Evolutionary conservation across 305 asterid species (phyloP).

Genomic region (Ilex paraguariensis): DNA sequence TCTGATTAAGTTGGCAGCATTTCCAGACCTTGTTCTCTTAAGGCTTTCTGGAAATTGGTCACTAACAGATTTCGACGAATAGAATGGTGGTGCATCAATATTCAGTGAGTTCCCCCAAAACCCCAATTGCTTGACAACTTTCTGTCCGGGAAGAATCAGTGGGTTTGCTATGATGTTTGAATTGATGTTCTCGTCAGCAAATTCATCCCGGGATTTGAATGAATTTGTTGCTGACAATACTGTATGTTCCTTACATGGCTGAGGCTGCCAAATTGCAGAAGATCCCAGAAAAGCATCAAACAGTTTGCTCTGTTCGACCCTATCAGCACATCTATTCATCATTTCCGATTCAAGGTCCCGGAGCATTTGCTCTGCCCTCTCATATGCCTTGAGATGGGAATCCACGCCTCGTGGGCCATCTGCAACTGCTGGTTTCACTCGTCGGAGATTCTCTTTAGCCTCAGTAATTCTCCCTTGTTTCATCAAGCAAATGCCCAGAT

Average conservation of each 20-base stretch:
- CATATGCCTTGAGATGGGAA: constrained; percentile 94
- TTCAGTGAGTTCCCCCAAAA: constrained; percentile 43
- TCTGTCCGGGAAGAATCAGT: constrained; percentile 18
- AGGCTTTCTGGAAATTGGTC: constrained; percentile 34
- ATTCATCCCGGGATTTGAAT: constrained; percentile 29
- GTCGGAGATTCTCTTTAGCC: constrained; percentile 78
- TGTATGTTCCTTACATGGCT: constrained; percentile 68
- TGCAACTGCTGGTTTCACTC: constrained; percentile 76
- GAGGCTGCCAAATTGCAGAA: constrained; percentile 97
- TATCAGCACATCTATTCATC: constrained; percentile 65
- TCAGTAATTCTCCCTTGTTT: constrained; percentile 81
- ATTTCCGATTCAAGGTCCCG: constrained; percentile 78
- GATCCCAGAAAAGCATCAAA: constrained; percentile 82
- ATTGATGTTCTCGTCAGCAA: constrained; percentile 61
- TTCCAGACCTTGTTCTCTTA: constrained; percentile 66
- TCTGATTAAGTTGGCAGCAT: constrained; percentile 18
- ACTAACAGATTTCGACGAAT: constrained; percentile 26
- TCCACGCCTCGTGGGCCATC: constrained; percentile 92
- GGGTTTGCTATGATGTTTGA: constrained; percentile 20
- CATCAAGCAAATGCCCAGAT: constrained; percentile 87
- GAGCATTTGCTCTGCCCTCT: constrained; percentile 92
- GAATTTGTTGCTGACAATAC: background rate
- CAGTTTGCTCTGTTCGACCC: constrained; percentile 62
- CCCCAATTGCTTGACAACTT: constrained; percentile 13
- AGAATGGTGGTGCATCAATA: constrained; percentile 70